Evolutionary conservation across 495 filamentous ascomycete genomes (phyloP), one percentile per base, ranked within the genome.

Genomic region (Penicillium mononematosum): DNA sequence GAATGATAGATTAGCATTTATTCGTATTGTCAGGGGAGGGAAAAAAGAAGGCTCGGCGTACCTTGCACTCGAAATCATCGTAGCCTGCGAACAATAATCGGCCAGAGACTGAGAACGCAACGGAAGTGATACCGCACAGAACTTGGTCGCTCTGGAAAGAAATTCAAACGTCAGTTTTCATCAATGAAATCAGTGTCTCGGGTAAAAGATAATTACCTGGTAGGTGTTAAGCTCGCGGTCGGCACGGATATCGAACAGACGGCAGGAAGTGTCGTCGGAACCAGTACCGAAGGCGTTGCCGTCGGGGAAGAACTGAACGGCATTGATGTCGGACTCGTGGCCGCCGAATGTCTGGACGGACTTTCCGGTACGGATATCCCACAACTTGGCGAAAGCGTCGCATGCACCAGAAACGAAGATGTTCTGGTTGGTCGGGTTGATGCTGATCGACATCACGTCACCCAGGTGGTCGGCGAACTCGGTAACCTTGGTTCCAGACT

Each of bases 31-130:
- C 20, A 16, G 12, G 43, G 9, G 38, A n/a, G 31, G 9, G 17
- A 19, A 19, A 19, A 19, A 39, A 5, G 5, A 39, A 39, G n/a
- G 36, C 36, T 25, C 31, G 55, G 52, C 81, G 65, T 79, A 97
- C 94, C 88, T 98, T 98, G 89, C 94, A 98, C 76, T 98, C 94
- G 68, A 97, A 98, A 67, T 98, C 94, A 66, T 98, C 94, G 69
- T 98, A 98, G 57, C 94, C 94, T 54, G 94, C 94, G 70, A 98
- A 98, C 41, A 98, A 82, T 67, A 98, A 81, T 69, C 94, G 85
- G 49, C 94, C 94, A 49, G 94, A 98, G 16, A 98, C 95, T 9
- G 94, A 98, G 65, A 96, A 98, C 25, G 94, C 94, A 27, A 98
- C 94, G 4, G 94, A 98, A 8, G 94, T 98, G 65, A 98, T 98